Base-by-base conservation (phyloP, 2,329 filamentous ascomycete species). In the Calonectria leucothoes region DNA sequence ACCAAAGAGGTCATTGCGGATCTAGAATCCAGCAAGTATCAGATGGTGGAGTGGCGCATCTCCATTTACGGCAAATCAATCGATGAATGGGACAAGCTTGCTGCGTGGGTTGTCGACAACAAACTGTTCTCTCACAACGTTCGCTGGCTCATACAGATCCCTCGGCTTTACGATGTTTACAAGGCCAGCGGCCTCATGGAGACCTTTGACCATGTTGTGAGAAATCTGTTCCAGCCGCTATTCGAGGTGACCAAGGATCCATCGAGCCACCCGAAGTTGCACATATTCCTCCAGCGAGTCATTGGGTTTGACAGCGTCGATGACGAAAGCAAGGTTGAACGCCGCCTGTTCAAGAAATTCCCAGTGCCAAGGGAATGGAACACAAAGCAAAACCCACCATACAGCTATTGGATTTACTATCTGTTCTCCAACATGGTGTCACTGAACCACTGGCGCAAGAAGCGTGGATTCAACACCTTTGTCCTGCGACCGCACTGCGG, bases 391-490 rank as follows among this genome's bases (percentile, higher is more conserved):
- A 99, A 99, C 82, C 97, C 97, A 17, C 97, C 97, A 0, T 99
- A 99, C 86, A 98, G 94, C 83, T 99, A 99, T 86, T 99, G 97
- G 97, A 94, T 98, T 82, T 99, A 99, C 86, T 98, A 98, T 82
- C 89, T 98, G 67, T 98, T 97, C 81, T 93, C 97, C 75, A 99
- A 99, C 84, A 95, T 98, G 84, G 91, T 94, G 0, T 98, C 96
- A 12, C 89, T 99, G 79, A 99, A 99, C 82, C 91, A 93, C 72
- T 98, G 94, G 94, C 92, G 97, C 52, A 96, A 95, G 82, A 93
- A 93, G 82, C 93, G 96, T 65, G 96, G 96, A 0, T 98, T 98
- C 89, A 99, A 98, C 84, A 99, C 97, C 0, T 97, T 99, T 83
- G 89, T 97, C 23, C 88, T 99, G 66, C 92, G 97, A 48, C 97